Evolutionary conservation across 129 eudicot species (phyloP).

Genomic region (Rutidosis leptorrhynchoides): DNA sequence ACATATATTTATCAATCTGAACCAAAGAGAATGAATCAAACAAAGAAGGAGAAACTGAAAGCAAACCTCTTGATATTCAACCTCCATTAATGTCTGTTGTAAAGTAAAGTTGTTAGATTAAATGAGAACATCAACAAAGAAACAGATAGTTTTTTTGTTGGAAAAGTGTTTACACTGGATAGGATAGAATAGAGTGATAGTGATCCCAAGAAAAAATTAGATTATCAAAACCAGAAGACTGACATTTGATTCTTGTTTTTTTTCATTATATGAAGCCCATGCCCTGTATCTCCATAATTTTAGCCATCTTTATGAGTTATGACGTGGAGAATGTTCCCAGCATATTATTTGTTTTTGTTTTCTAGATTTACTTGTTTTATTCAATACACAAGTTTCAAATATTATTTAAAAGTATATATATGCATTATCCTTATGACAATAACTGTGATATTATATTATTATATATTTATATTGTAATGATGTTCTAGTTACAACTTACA

Average conservation of each 20-base stretch:
- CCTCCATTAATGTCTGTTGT: constrained; percentile 42
- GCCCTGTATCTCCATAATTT: constrained; percentile 20
- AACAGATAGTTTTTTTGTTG: not conserved
- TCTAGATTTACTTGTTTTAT: not conserved
- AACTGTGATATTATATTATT: too few relatives aligned
- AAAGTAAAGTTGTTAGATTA: not conserved
- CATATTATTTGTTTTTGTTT: not conserved
- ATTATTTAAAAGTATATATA: too few relatives aligned
- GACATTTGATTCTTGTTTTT: constrained; percentile 17
- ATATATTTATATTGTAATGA: not conserved
- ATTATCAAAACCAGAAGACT: constrained; percentile 4
- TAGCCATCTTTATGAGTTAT: constrained; percentile 13
- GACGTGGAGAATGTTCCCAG: constrained; percentile 27
- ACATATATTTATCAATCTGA: not conserved
- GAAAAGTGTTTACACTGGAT: not conserved
- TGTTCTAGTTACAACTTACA: not conserved
- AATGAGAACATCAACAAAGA: not conserved
- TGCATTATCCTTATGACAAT: not conserved
- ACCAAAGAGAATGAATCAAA: constrained; percentile 10
- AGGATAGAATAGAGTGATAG: not conserved
- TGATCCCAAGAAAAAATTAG: constrained; percentile 7
- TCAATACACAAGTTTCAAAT: not conserved
- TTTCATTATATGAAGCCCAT: constrained; percentile 9
- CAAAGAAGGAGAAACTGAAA: not conserved
- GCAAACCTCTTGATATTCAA: constrained; percentile 68